These are phyloP conservation scores for Leptographium flavum DNA, from an alignment of 2,329 filamentous ascomycete species.

Conservation along the genomic window DNA sequence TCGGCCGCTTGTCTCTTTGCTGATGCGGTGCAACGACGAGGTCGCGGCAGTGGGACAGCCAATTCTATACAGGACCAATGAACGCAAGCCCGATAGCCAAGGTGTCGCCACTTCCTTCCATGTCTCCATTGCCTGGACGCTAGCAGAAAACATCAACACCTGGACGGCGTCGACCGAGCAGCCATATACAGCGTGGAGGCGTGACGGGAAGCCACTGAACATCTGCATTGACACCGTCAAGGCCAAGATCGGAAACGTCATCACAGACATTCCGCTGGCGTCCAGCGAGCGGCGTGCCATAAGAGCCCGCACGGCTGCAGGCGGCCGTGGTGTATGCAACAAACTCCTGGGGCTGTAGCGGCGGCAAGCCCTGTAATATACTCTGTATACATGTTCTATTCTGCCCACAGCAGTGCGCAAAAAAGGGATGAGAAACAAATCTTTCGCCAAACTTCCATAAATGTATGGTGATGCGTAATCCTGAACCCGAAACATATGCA, in stretches of 20 bases:
- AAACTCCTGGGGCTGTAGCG: not conserved
- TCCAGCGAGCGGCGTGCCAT: not conserved
- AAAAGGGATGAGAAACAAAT: no score
- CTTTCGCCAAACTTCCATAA: not conserved
- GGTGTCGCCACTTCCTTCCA: constrained; percentile 47
- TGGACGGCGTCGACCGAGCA: constrained; percentile 22
- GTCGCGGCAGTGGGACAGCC: constrained; percentile 50
- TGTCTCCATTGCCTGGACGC: constrained; percentile 77
- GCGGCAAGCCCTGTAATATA: no score
- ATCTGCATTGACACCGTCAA: constrained; percentile 51
- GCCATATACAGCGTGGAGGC: constrained; percentile 14
- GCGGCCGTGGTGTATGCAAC: not conserved
- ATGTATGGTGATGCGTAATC: not conserved
- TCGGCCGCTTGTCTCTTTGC: constrained; percentile 44
- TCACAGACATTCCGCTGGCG: constrained; percentile 30
- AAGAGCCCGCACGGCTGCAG: not conserved
- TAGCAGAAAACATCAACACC: constrained; percentile 36
- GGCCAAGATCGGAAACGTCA: constrained; percentile 59
- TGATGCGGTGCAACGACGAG: constrained; percentile 52
- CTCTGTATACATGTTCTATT: not conserved
- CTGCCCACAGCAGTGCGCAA: no score
- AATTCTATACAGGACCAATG: constrained; percentile 42
- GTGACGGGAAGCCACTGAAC: constrained; percentile 20
- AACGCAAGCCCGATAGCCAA: not conserved
- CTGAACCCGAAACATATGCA: not conserved